Base-by-base conservation (phyloP, 176 grass and related monocot species). In the Areca catechu region DNA sequence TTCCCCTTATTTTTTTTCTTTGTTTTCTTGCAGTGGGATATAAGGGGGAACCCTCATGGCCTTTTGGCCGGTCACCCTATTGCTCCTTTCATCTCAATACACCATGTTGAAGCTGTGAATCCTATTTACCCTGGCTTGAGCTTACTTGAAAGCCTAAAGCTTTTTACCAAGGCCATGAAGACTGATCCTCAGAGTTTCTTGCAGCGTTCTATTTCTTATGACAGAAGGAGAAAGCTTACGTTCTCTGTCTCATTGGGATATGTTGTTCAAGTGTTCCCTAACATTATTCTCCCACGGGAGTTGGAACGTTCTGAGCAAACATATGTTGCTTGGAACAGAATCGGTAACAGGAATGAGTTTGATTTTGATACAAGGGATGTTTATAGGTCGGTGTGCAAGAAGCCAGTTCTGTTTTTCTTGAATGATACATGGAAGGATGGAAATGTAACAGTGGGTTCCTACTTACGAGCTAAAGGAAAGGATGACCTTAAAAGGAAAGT, bases 81-180 rank as follows among this genome's bases (percentile, higher is more conserved):
- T 58, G 75, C 84, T 77, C 87, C 93, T 68, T 98, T 98, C 71
- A 75, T 98, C 61, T 75, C 87, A 21, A 92, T 92, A 24, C 93
- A 98, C 49, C 93, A 98, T 78, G 49, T 92, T 28, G 93, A 98
- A 70, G 47, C 77, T 67, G 93, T 92, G 48, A 78, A 92, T 70
- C 87, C 87, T 22, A 66, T 98, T 50, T 98, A 85, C 68, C 93
- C 93, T 57, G 84, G 87, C 54, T 59, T 88, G 62, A 92, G 51
- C 54, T 77, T 84, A 60, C 83, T 98, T 48, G 74, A 88, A 68
- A 92, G 93, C 79, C 75, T 98, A 69, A 66, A 84, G 51, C 93
- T 91, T 29, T 97, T 97, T 71, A 82, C 83, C 24, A 88, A 83
- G 54, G 87, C 87, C 57, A 97, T 97, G 93, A 91, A 97, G 62